Evolutionary conservation across 1,284 basidiomycete species (phyloP).

Genomic region (Marasmius sp.): DNA sequence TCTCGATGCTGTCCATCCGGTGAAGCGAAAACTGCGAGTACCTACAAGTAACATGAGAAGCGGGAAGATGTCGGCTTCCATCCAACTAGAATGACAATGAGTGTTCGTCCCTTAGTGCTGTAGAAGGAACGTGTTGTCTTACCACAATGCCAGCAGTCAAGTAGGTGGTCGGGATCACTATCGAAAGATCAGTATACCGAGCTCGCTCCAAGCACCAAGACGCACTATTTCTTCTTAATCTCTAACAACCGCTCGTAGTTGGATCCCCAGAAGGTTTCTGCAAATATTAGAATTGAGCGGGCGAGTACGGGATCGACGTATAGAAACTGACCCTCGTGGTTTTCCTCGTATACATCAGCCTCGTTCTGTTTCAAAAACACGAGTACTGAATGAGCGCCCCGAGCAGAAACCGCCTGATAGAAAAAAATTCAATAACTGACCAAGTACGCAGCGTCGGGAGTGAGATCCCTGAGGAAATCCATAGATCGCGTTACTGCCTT

Average conservation of each 20-base stretch:
- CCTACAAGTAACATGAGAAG: slow-evolving; percentile 14
- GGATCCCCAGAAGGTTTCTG: slow-evolving; percentile 23
- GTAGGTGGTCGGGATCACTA: slow-evolving; percentile 14
- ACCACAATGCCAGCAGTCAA: slow-evolving; percentile 27
- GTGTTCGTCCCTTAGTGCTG: background rate
- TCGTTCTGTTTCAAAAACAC: slow-evolving; percentile 9
- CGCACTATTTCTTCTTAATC: slow-evolving; percentile 23
- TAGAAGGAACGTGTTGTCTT: slow-evolving; percentile 30
- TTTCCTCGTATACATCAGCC: slow-evolving; percentile 17
- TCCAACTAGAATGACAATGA: slow-evolving; percentile 10
- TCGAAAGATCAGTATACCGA: background rate
- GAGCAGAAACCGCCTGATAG: background rate
- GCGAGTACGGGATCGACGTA: background rate
- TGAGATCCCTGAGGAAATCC: slow-evolving; percentile 15
- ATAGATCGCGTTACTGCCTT: slow-evolving; percentile 15
- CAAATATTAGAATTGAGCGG: background rate
- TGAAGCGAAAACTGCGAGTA: no score
- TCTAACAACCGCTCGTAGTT: slow-evolving; percentile 20
- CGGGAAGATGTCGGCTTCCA: slow-evolving; percentile 9
- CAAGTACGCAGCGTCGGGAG: slow-evolving; percentile 18
- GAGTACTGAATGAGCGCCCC: background rate
- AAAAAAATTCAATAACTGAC: slow-evolving; percentile 2
- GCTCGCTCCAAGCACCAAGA: background rate
- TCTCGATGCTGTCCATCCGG: no score
- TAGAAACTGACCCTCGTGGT: slow-evolving; percentile 14